These are phyloP conservation scores for Aspergillus sp. DNA, from an alignment of 2,329 filamentous ascomycete genomes.

Conservation along the genomic window DNA sequence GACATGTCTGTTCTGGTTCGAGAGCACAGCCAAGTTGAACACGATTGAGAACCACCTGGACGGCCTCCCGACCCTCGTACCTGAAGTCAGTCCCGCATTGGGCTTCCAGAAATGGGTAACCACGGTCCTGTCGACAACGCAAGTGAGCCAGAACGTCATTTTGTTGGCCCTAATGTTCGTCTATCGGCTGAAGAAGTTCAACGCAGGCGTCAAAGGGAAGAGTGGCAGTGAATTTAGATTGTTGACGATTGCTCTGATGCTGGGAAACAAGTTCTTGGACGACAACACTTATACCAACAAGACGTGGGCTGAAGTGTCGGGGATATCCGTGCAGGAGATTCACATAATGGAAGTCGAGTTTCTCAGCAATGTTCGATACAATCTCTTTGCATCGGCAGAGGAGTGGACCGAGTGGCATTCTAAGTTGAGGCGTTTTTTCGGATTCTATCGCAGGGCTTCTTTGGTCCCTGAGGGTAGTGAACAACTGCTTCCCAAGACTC, in stretches of 20 bases:
- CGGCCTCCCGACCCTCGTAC: conserved; percentile 51
- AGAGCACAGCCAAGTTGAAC: conserved; percentile 71
- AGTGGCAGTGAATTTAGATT: conserved; percentile 89
- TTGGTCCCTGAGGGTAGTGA: conserved; percentile 36
- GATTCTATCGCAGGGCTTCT: conserved; percentile 70
- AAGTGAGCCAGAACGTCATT: conserved; percentile 94
- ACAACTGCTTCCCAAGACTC: conserved; percentile 17
- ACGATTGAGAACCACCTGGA: conserved; percentile 56
- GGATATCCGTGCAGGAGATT: conserved; percentile 87
- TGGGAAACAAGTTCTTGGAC: conserved; percentile 97
- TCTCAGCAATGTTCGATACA: conserved; percentile 95
- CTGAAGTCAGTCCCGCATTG: conserved; percentile 67
- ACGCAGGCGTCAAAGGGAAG: conserved; percentile 81
- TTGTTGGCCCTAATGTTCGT: conserved; percentile 85
- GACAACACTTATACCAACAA: conserved; percentile 99
- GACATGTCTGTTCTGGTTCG: conserved; percentile 97
- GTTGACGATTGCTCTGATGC: conserved; percentile 90
- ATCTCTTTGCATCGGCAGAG: conserved; percentile 73
- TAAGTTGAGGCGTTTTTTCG: conserved; percentile 73
- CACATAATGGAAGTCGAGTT: conserved; percentile 99
- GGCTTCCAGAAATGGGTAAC: conserved; percentile 93
- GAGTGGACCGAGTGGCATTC: conserved; percentile 85
- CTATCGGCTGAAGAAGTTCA: conserved; percentile 84
- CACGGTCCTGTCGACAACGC: conserved; percentile 82
- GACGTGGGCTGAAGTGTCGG: conserved; percentile 97